A percentile compares a stretch with the other conserved stretches of the same genome.
These are phyloP conservation scores for Amanita subjunquillea DNA, from an alignment of 768 basidiomycete genomes.

Conservation along the genomic window DNA sequence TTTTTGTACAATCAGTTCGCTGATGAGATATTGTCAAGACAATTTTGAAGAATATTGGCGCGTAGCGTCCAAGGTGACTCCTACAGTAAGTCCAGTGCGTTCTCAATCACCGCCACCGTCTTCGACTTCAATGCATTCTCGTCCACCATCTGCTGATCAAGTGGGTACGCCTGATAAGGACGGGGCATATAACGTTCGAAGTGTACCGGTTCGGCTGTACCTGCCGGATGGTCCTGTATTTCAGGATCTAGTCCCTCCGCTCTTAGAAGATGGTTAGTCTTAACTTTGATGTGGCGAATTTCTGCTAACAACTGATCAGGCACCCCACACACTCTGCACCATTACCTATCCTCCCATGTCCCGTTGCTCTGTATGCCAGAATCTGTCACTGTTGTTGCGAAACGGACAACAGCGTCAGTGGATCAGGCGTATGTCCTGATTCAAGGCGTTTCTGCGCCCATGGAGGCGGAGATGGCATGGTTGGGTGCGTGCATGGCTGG, in stretches of 20 bases:
- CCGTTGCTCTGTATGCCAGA: constrained; percentile 68
- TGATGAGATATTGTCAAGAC: constrained; percentile 38
- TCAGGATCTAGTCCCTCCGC: constrained; percentile 81
- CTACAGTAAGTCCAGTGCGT: constrained; percentile 58
- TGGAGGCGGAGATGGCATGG: constrained; percentile 90
- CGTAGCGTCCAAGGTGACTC: constrained; percentile 87
- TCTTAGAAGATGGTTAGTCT: constrained; percentile 63
- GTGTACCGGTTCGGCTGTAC: constrained; percentile 83
- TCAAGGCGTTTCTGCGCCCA: constrained; percentile 77
- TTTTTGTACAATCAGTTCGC: constrained; percentile 6
- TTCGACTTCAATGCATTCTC: constrained; percentile 49
- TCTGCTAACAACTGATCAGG: constrained; percentile 31
- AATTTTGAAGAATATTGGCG: constrained; percentile 95
- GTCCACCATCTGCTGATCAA: constrained; percentile 58
- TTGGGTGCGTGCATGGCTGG: constrained; percentile 86
- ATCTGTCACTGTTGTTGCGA: constrained; percentile 32
- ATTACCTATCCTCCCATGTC: constrained; percentile 61
- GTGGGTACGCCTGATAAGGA: constrained; percentile 52
- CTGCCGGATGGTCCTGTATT: constrained; percentile 85
- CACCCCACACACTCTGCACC: constrained; percentile 56
- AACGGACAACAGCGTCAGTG: constrained; percentile 23
- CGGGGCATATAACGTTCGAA: constrained; percentile 78
- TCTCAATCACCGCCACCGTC: constrained; percentile 47
- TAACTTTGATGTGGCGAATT: not conserved
- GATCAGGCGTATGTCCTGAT: constrained; percentile 70